Base-by-base conservation (phyloP, 371 early-diverging fungal species). In the Circinella minor region DNA sequence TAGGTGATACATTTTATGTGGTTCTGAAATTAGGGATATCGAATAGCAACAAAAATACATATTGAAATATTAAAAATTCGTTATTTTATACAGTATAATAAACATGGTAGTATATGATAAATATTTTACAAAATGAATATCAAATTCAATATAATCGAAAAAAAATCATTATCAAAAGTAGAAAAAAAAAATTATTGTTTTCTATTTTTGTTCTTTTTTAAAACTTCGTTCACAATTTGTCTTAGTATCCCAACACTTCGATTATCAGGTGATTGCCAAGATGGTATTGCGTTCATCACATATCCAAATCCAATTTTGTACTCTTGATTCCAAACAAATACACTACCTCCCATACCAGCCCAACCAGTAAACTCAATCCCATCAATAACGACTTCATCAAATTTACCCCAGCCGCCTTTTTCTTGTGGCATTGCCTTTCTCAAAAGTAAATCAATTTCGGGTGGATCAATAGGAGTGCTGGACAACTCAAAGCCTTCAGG, bases 331-430 rank as follows among this genome's bases (percentile, higher is more conserved):
- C 88, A 91, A 39, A 81, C 74, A 47, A 81, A 75, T 61, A 86
- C 60, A 47, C 83, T 82, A 7, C 91, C 91, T 39, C 89, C 91
- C 6, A 80, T 82, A 18, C 91, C 91, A 3, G 61, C 43, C 74
- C 74, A 74, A n/a, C 74, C 71, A 13, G 36, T 36, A 17, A 69
- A 69, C 1, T 51, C 38, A 18, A 68, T 36, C 15, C 55, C 66
- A 39, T 71, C 67, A 1, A 49, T 69, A 1, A 14, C 61, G n/a
- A 55, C 14, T 1, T 43, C 11, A 18, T 60, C 39, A 34, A 55
- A 20, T 3, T 43, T 20, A 4, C 55, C 66, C 27, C 51, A 67
- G 7, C 74, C 73, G 18, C 69, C 69, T 46, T 62, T n/a, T 17
- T 61, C 57, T 36, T 55, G 4, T 5, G 54, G 51, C 0, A 48